These are phyloP conservation scores for Speleostelium caveatum DNA, from an alignment of 78 protist species.

Conservation along the genomic window DNA sequence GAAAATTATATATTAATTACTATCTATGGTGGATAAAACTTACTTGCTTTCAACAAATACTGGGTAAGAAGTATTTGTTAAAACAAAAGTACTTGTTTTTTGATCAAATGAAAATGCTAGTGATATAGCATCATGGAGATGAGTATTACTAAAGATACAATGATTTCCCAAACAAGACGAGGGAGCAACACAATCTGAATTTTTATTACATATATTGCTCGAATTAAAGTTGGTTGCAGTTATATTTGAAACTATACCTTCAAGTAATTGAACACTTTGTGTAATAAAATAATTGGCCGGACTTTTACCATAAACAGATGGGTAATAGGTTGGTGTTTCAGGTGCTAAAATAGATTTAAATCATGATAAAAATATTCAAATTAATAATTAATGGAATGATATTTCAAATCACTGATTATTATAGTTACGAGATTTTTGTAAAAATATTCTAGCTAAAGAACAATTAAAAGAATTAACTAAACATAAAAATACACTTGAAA, in stretches of 20 bases:
- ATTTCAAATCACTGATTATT: not conserved
- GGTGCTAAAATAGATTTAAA: not conserved
- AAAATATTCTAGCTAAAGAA: not conserved
- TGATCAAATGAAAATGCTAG: conserved; percentile 27
- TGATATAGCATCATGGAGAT: conserved; percentile 42
- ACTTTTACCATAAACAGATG: conserved; percentile 25
- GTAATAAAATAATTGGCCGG: not conserved
- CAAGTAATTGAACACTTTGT: not conserved
- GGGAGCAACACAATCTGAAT: not conserved
- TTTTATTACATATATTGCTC: not conserved
- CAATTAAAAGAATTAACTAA: not conserved
- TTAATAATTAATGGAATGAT: not conserved
- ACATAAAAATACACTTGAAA: not conserved
- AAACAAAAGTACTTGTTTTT: not conserved
- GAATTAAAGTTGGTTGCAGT: not conserved
- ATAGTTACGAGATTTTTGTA: conserved; percentile 23
- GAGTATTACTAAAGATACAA: conserved; percentile 32
- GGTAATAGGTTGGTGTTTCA: conserved; percentile 28
- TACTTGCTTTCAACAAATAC: conserved; percentile 35
- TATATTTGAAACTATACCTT: not conserved
- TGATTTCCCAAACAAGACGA: not conserved
- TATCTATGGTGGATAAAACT: not conserved
- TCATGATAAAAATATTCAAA: not conserved
- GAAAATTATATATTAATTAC: not conserved
- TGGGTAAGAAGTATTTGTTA: conserved; percentile 32